A percentile compares a stretch with the other conserved stretches of the same genome.
phyloP scores from a whole-genome alignment of 192 early-diverging fungal genomes.

The Dissophora ornata region DNA sequence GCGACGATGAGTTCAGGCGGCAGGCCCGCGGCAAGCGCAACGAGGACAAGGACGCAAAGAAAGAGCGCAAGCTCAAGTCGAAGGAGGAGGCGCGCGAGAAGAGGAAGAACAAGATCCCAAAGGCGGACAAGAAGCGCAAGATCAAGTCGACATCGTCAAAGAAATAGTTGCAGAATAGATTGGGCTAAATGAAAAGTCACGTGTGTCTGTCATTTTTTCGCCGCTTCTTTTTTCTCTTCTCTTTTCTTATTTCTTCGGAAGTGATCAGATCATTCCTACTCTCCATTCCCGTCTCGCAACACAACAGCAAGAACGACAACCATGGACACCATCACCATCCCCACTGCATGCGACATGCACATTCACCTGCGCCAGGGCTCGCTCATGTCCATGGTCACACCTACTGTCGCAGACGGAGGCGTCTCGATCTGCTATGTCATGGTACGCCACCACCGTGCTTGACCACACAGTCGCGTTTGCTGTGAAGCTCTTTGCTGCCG shows the following conservation, averaged over 20 bases:
- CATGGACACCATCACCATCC: slow-evolving; percentile 67
- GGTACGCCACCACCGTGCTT: too few species aligned
- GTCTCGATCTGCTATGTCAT: slow-evolving; percentile 91
- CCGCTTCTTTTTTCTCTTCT: too few species aligned
- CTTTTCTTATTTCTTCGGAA: too few species aligned
- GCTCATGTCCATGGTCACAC: slow-evolving; percentile 92
- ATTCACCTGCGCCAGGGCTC: slow-evolving; percentile 92
- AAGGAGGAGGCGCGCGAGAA: slow-evolving; percentile 94
- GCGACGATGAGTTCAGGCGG: slow-evolving; percentile 48
- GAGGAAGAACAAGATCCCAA: slow-evolving; percentile 94
- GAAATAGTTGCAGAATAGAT: slow-evolving; percentile 6
- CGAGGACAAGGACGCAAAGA: slow-evolving; percentile 92
- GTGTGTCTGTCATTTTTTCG: too few species aligned
- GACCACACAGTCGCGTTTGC: neutral
- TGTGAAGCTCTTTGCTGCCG: too few species aligned
- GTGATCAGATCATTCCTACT: too few species aligned
- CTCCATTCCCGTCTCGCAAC: too few species aligned
- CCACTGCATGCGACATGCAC: slow-evolving; percentile 91
- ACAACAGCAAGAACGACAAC: too few species aligned
- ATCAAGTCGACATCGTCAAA: slow-evolving; percentile 51
- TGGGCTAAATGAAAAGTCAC: too few species aligned
- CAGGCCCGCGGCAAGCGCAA: slow-evolving; percentile 75
- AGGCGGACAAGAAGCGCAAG: slow-evolving; percentile 95
- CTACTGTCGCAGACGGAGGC: slow-evolving; percentile 81
- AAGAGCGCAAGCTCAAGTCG: slow-evolving; percentile 84